These are phyloP conservation scores for Fusarium caatingaense DNA, from an alignment of 2,329 filamentous ascomycete genomes.

Conservation along the genomic window DNA sequence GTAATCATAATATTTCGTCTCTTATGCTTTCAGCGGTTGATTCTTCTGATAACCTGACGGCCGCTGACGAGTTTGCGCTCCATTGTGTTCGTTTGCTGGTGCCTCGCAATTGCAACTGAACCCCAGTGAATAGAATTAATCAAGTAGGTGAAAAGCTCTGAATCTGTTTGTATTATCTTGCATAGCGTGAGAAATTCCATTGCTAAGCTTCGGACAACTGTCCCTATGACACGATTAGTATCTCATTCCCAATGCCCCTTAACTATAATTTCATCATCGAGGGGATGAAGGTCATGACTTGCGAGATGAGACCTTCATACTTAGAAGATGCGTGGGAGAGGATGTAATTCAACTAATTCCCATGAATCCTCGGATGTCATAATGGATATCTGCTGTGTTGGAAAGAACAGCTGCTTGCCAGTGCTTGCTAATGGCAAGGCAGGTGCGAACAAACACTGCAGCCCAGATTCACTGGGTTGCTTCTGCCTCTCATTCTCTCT, in stretches of 20 bases:
- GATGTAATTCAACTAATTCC: too few species aligned
- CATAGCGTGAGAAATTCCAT: fast-evolving
- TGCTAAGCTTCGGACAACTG: too few species aligned
- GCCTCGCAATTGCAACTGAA: not conserved
- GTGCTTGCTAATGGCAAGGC: not conserved
- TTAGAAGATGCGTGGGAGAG: too few species aligned
- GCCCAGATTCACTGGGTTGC: not conserved
- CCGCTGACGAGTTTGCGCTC: not conserved
- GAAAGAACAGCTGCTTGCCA: not conserved
- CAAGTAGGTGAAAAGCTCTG: not conserved
- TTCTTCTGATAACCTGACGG: not conserved
- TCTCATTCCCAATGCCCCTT: not conserved
- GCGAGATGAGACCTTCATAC: too few species aligned
- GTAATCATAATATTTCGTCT: not conserved
- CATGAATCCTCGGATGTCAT: not conserved
- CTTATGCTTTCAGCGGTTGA: not conserved
- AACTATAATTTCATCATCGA: not conserved
- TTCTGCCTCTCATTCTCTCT: not conserved
- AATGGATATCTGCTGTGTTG: not conserved
- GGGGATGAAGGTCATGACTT: not conserved
- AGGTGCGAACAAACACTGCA: not conserved
- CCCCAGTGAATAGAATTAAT: not conserved
- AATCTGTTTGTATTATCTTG: not conserved
- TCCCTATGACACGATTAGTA: not conserved
- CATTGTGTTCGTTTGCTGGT: not conserved